Base-by-base conservation (phyloP, 192 early-diverging fungal genomes). In the Coemansia sp. region DNA sequence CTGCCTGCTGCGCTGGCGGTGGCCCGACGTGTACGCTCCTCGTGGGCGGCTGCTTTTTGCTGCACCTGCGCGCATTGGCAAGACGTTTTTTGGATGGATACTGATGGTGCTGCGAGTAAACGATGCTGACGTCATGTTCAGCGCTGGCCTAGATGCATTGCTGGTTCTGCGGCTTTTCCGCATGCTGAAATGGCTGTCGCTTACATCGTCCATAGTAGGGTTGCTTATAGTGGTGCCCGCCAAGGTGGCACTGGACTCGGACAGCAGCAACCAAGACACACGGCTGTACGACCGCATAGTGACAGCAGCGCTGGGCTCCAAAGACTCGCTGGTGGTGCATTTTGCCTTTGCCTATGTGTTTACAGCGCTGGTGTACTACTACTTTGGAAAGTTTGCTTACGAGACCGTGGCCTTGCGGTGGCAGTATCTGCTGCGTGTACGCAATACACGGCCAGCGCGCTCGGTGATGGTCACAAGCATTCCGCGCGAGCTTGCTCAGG, bases 381-480 rank as follows among this genome's bases (percentile, higher is more conserved):
- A 70, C 51, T 68, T 81, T 48, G 47, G 60, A 40, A 65, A 74
- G 14, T 77, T 73, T 20, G 66, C 79, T 0, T 81, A 70, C 52
- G 69, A 81, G 54, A 71, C 65, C 6, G 32, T 81, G 30, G 64
- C 79, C 3, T 48, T 81, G 36, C 65, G 79, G 12, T 81, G 79
- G 79, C 79, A 81, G 48, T 81, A 73, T 38, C 37, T 81, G 26
- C 26, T 73, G 44, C 66, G 71, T 2, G 64, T 71, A 39, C 65
- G 69, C 21, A 66, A 68, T n/a, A 72, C 79, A 11, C 44, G 76
- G 31, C 74, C 70, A 9, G 64, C 87, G 3, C 80, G 85, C 17
- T 85, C 86, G 6, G 76, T 91, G 21, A 83, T 89, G 79, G 82
- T 91, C 4, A 82, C 82, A 8, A 84, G 82, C 6, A 71, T 89